Evolutionary conservation across 1,139 yeast genomes (phyloP).

Genomic region (Suhomyces maxii): DNA sequence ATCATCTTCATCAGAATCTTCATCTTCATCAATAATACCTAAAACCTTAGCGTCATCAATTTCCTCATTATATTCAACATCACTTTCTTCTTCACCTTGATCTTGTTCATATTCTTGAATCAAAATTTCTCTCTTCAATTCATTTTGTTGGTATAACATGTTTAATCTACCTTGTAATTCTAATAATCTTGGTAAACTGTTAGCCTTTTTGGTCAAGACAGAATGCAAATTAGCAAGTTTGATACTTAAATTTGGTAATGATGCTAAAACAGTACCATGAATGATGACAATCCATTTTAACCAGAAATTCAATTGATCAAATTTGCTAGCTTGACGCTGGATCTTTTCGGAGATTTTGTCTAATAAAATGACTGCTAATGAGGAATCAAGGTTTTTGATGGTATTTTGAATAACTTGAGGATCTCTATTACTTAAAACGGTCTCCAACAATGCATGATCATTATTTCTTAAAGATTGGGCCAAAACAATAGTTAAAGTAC

Average conservation of each 20-base stretch:
- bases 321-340: conserved; percentile 62
- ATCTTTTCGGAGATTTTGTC: conserved; percentile 85
- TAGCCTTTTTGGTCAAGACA: conserved; percentile 71
- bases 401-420: conserved; percentile 73
- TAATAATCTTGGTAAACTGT: conserved; percentile 72
- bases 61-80: conserved; percentile 45
- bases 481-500: conserved; percentile 64
- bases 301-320: conserved; percentile 82
- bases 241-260: conserved; percentile 66
- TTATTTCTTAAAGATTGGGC: conserved; percentile 72
- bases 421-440: conserved; percentile 76
- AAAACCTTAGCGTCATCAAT: conserved; percentile 36
- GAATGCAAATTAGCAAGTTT: conserved; percentile 77
- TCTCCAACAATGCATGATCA: conserved; percentile 72
- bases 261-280: conserved; percentile 78
- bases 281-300: conserved; percentile 88
- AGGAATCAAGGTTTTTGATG: conserved; percentile 66
- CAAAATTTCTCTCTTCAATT: conserved; percentile 59
- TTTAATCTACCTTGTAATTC: conserved; percentile 82
- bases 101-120: conserved; percentile 21
- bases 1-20: conserved; percentile 20
- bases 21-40: conserved; percentile 25
- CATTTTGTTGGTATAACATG: conserved; percentile 68
- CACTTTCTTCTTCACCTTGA: conserved; percentile 33
- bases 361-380: conserved; percentile 69